Conservation (phyloP, 208 protist genomes). For the Lotmaria passim region DNA sequence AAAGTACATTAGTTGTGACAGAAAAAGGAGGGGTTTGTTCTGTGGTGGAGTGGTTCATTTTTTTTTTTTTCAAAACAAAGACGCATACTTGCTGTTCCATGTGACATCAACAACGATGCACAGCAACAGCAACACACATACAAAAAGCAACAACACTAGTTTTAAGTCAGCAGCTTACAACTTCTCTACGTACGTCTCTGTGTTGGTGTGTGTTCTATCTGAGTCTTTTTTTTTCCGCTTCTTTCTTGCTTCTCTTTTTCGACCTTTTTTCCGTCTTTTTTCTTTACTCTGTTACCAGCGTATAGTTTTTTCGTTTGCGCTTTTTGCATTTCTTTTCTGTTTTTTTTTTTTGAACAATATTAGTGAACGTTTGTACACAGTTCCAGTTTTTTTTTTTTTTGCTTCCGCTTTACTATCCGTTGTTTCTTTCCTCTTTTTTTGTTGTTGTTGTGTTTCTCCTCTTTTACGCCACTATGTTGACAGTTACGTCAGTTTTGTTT, state of each 20-base stretch:
- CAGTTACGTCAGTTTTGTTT: too few relatives aligned
- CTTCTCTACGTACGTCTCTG: conserved; percentile 22
- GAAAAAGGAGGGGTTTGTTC: background rate
- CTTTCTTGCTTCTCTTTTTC: conserved; percentile 14
- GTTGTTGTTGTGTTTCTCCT: background rate
- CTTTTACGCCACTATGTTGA: background rate
- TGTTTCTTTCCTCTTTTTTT: conserved; percentile 7
- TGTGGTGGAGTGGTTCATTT: background rate
- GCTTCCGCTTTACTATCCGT: conserved; percentile 1
- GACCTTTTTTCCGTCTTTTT: conserved; percentile 7
- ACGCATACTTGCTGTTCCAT: too few relatives aligned
- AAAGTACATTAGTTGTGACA: background rate
- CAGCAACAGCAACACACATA: too few relatives aligned
- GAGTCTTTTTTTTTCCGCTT: conserved; percentile 8
- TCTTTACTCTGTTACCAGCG: conserved; percentile 14
- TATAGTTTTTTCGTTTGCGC: too few relatives aligned
- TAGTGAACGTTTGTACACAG: too few relatives aligned
- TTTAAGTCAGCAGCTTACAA: background rate
- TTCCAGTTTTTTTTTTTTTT: too few relatives aligned
- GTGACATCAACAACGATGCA: too few relatives aligned
- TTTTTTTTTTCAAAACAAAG: too few relatives aligned
- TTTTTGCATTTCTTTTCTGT: too few relatives aligned
- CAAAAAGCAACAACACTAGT: too few relatives aligned
- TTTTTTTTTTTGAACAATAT: too few relatives aligned
- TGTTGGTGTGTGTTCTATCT: conserved; percentile 5